Base-by-base conservation (phyloP, 2,329 filamentous ascomycete species). In the Paraphaeosphaeria sporulosa region DNA sequence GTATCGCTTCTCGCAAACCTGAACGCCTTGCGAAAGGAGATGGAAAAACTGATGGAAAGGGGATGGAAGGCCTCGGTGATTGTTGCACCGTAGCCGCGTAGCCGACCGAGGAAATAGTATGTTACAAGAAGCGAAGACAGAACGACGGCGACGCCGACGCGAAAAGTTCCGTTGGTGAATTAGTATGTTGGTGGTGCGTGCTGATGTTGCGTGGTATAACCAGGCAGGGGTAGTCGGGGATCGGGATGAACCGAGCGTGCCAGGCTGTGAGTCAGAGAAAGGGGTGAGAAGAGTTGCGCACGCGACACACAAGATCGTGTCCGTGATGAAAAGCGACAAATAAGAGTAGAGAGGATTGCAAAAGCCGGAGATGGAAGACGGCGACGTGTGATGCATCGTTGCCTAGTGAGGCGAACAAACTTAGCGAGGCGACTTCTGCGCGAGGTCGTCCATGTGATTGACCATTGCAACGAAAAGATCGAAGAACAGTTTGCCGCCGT, bases 381-480 rank as follows among this genome's bases (percentile, higher is more conserved):
- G 21, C 17, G 56, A 51, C 27, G 55, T 57, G 58, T 54, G 50
- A 54, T 36, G 48, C 54, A 17, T 47, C 42, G 43, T 34, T 47
- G 56, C 53, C 55, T 64, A 55, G 56, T 43, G 48, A 55, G 55
- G 50, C 43, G 62, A 58, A 62, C 55, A 62, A 32, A 59, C 57
- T 66, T 75, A 76, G 60, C 64, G 71, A 64, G 72, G 68, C 46
- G 70, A 60, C 68, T 75, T 73, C 36, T 57, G 56, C 23, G 72
- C 63, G 46, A 77, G 55, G 55, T 77, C 75, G 58, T 77, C 75
- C 73, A 96, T 91, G 74, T 96, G 92, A 76, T 97, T 96, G 80
- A 91, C 93, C 80, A 97, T 87, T 19, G 94, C 93, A 53, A 97
- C 94, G 76, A 97, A 97, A 47, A 97, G 83, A 75, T 97, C 94